Conservation (phyloP, 2,329 filamentous ascomycete genomes). For the Trichoderma hamatum region DNA sequence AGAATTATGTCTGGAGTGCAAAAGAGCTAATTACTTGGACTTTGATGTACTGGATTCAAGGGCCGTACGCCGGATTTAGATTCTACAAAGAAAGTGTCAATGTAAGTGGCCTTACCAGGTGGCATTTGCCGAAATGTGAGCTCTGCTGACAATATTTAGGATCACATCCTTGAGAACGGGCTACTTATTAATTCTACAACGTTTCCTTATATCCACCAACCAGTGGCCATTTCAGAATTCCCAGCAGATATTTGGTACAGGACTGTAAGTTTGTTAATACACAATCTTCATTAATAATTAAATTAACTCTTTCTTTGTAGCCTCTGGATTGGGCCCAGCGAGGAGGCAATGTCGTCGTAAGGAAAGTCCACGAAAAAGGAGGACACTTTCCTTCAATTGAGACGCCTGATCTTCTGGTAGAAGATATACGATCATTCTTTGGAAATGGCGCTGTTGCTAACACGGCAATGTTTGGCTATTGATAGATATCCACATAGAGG, state of each 20-base stretch:
- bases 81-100: slow-evolving; percentile 11
- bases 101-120: background rate
- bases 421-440: slow-evolving; percentile 3
- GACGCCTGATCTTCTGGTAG: background rate
- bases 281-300: too few relatives aligned
- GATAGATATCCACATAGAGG: background rate
- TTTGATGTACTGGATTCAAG: slow-evolving; percentile 10
- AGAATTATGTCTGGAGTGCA: slow-evolving; percentile 1
- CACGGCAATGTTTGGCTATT: slow-evolving; percentile 60
- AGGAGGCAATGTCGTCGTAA: slow-evolving; percentile 1
- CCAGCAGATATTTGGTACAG: slow-evolving; percentile 2
- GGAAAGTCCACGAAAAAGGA: background rate
- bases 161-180: background rate
- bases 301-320: background rate
- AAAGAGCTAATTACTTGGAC: slow-evolving; percentile 1
- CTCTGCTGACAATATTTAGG: background rate
- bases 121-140: too few relatives aligned
- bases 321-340: background rate
- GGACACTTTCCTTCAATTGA: background rate
- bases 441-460: slow-evolving; percentile 51
- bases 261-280: background rate
- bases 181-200: slow-evolving; percentile 5
- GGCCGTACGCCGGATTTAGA: background rate
- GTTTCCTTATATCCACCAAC: background rate
- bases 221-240: background rate